phyloP scores from a whole-genome alignment of 106 monocot species.

The Ottelia alismoides region DNA sequence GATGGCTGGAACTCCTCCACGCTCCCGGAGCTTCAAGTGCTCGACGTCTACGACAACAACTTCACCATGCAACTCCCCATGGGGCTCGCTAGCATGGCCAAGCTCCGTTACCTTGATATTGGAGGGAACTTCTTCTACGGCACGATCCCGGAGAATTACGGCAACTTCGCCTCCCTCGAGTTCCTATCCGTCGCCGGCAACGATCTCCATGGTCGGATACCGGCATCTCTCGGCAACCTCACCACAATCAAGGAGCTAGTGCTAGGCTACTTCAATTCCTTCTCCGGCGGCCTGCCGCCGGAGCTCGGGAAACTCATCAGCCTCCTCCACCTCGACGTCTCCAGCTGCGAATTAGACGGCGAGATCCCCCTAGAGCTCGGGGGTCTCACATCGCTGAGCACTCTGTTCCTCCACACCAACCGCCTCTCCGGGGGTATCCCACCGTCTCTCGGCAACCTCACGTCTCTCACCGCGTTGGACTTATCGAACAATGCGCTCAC shows the following conservation, averaged over 20 bases:
- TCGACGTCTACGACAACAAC: conserved; percentile 14
- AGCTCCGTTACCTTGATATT: conserved; percentile 2
- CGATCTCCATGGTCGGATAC: background rate
- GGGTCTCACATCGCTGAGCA: conserved; percentile 21
- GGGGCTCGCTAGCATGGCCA: background rate
- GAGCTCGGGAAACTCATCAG: conserved; percentile 46
- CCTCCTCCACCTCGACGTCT: conserved; percentile 43
- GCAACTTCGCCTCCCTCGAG: background rate
- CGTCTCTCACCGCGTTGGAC: conserved; percentile 34
- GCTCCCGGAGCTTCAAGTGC: conserved; percentile 5
- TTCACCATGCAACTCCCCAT: conserved; percentile 8
- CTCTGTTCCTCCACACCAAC: conserved; percentile 62
- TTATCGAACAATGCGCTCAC: conserved; percentile 66
- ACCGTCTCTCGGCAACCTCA: conserved; percentile 41
- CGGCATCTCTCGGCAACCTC: background rate
- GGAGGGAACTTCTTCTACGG: conserved; percentile 7
- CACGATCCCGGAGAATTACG: background rate
- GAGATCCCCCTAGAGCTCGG: conserved; percentile 41
- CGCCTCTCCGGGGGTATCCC: conserved; percentile 44
- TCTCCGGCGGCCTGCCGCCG: conserved; percentile 44
- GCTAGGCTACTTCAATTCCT: conserved; percentile 35
- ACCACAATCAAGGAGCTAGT: background rate
- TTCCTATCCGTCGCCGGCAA: background rate
- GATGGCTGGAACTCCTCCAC: conserved; percentile 42
- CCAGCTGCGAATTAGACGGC: conserved; percentile 48